phyloP scores from a whole-genome alignment of 2,329 filamentous ascomycete species.

The Fusarium agapanthi region DNA sequence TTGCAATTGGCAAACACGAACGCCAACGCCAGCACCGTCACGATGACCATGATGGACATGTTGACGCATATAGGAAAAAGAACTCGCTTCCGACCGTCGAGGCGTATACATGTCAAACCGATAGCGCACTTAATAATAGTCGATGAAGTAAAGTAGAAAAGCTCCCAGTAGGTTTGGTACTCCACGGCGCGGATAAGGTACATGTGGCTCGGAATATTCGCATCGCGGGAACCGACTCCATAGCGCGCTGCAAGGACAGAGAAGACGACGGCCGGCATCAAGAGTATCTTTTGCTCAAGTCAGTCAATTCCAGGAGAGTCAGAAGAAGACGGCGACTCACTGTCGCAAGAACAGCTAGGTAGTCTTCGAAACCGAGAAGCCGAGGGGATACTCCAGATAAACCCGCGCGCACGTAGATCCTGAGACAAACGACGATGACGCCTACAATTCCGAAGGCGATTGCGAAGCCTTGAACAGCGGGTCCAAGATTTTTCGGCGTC shows the following conservation, averaged over 20 bases:
- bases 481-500: background rate
- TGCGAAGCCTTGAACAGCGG: background rate
- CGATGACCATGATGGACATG: slow-evolving; percentile 6
- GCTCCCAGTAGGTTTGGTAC: slow-evolving; percentile 15
- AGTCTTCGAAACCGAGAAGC: slow-evolving; percentile 5
- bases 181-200: slow-evolving; percentile 9
- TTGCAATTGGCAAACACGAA: slow-evolving; percentile 20
- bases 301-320: rapidly evolving
- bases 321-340: background rate
- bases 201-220: background rate
- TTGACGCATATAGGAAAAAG: slow-evolving; percentile 3
- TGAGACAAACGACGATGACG: background rate
- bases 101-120: background rate
- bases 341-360: background rate
- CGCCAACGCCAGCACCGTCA: background rate
- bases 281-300: background rate
- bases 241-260: background rate
- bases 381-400: background rate
- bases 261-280: slow-evolving; percentile 8
- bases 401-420: slow-evolving; percentile 13
- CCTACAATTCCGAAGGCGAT: background rate
- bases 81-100: background rate
- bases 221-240: slow-evolving; percentile 7
- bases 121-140: slow-evolving; percentile 13
- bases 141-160: slow-evolving; percentile 4